Base-by-base conservation (phyloP, 805 yeast genomes). In the Metschnikowia vanudenii region DNA sequence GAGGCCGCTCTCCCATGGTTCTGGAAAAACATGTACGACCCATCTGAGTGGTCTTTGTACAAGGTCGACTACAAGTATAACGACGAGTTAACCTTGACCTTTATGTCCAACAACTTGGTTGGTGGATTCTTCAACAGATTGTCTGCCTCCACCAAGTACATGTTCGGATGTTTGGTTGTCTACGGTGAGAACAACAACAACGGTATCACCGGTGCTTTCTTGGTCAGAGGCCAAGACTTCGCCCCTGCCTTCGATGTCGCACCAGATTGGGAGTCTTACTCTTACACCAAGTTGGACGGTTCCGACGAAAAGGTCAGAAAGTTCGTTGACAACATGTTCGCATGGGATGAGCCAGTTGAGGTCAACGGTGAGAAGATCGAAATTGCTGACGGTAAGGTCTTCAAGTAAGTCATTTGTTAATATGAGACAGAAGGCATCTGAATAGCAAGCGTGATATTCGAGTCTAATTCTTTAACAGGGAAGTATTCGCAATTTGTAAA, bases 51-150 rank as follows among this genome's bases (percentile, higher is more conserved):
- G 89, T 91, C 98, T 47, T 71, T 92, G 62, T 92, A 89, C 89
- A 88, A 80, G 80, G 96, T 91, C 63, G 95, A 82, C 68, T 92
- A 86, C 91, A 90, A 88, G 81, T 92, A 94, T 81, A 91, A 94
- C 74, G 98, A 92, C 62, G 99, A 92, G 80, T 82, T 92, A 73
- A 92, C 97, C 59, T 76, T 87, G 73, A 87, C 96, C 58, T 92
- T 92, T 80, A 94, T 94, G 98, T 88, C 98, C 61, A 90, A 90
- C 85, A 92, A 92, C 84, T 82, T 89, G 73, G 78, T 94, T 66
- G 98, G 97, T 68, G 98, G 98, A 67, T 92, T 92, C 86, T 88
- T 92, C 85, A 84, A 83, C 87, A 88, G 99, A 79, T 81, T 92
- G 65, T 68, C 82, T 50, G 98, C 82, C 57, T 92, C 98, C 55